Evolutionary conservation across 768 basidiomycete genomes (phyloP), one percentile per base, ranked within the genome.

Genomic region (Termitomyces sp.): DNA sequence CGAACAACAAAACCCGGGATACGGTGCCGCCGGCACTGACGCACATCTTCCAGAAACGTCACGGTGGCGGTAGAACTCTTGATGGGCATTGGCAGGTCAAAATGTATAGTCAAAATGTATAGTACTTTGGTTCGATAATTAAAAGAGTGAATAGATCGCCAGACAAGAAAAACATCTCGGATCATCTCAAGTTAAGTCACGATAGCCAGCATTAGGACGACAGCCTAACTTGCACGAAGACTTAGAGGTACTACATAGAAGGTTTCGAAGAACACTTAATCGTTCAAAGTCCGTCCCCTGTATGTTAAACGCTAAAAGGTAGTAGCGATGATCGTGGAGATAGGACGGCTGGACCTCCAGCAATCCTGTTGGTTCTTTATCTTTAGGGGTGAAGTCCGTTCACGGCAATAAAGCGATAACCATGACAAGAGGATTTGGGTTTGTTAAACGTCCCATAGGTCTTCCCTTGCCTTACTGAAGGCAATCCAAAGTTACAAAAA

Each of bases 271-370:
- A 62, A 58, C 51, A 32, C 49, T 48, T 59, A 43, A 54, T 52
- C 24, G 36, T 56, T 55, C 50, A 49, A 46, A 7, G 37, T 42
- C 51, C n/a, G 20, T 62, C 55, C 51, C 57, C 54, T 59, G 55
- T 57, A 54, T 55, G 52, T 54, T 60, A 60, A 60, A 57, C 36
- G 53, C 48, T 52, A 52, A 54, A 53, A 49, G 43, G 55, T 54
- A n/a, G n/a, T 22, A 52, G 50, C 44, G 32, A 36, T 45, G 43
- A 56, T 46, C 20, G 3, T 48, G 45, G 45, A 56, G 51, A 56
- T 49, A 50, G 53, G 26, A 12, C 5, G 27, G 14, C 32, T n/a
- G 27, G 34, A 27, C 49, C 18, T 34, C 24, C 43, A 52, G 7
- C 26, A 18, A 37, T 20, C 48, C 24, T 37, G 24, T 13, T 26